Evolutionary conservation across 164 flowering plant species (phyloP), one percentile per base, ranked within the genome.

Genomic region (Macadamia tetraphylla): DNA sequence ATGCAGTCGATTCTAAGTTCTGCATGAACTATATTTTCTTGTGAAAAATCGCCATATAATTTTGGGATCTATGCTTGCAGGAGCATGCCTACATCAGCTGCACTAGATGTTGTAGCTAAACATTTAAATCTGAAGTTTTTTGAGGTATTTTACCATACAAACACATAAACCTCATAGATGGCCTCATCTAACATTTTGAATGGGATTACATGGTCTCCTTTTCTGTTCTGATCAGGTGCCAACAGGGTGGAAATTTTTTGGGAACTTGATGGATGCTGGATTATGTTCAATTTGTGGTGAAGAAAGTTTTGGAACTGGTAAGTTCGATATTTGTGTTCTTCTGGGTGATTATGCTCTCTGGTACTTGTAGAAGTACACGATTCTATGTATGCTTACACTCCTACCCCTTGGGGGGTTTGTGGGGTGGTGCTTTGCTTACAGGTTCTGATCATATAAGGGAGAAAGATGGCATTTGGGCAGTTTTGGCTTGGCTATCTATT

Each of bases 1-100:
- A 53, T 14, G 15, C 15, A 53, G n/a, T 53, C 1, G n/a, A 2
- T 53, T 49, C 53, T 46, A 53, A 53, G 57, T 53, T 46, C 40
- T 14, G 17, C 6, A 53, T 53, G 57, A 14, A 1, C 6, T 53
- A 8, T 46, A 13, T 53, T 14, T 53, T 46, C 44, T 1, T 6
- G 12, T 48, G 18, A 29, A 14, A 58, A 17, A 67, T 58, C 48
- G 53, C 48, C 6, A 55, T 9, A 17, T n/a, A 17, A 35, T 53
- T 53, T 74, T 69, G 53, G 40, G 12, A 61, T 70, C 65, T 53
- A 43, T 74, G 17, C 67, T 71, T 87, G 73, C 81, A 92, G 99
- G 97, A 95, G 99, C 81, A 95, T 95, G 99, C 99, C 99, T 48
- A 95, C 98, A 46, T 95, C 99, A 65, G 99, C 99, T 80, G 99